Percentiles rank a stretch among this genome's conserved stretches.
phyloP scores from a whole-genome alignment of 768 basidiomycete species.

The Trametes elegans region DNA sequence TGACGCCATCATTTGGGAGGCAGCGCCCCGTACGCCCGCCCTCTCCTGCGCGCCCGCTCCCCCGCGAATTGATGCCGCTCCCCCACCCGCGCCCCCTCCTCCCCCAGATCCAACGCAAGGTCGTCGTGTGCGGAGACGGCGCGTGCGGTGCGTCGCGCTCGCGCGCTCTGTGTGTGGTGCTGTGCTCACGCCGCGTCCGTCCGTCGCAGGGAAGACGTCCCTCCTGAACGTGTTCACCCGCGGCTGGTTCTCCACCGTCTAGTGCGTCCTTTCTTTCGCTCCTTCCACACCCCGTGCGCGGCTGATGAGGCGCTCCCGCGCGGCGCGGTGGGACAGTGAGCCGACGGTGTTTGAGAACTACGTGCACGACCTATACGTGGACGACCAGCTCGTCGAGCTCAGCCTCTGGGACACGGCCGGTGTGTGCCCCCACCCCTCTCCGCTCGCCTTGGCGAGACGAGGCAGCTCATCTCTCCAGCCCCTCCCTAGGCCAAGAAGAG shows the following conservation, averaged over 20 bases:
- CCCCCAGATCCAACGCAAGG: slow-evolving; percentile 51
- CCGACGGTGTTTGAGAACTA: slow-evolving; percentile 98
- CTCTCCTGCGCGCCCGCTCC: not conserved
- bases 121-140: slow-evolving; percentile 95
- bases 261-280: slow-evolving; percentile 48
- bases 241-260: slow-evolving; percentile 93
- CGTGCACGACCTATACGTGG: slow-evolving; percentile 84
- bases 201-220: slow-evolving; percentile 67
- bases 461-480: slow-evolving; percentile 30
- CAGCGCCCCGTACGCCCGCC: slow-evolving; percentile 12
- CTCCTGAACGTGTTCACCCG: slow-evolving; percentile 85
- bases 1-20: slow-evolving; percentile 19
- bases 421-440: slow-evolving; percentile 34
- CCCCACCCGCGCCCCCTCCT: not conserved
- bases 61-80: too few relatives aligned
- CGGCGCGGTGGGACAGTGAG: slow-evolving; percentile 48
- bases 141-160: slow-evolving; percentile 71
- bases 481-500: slow-evolving; percentile 80
- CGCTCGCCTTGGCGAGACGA: not conserved
- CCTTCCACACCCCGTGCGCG: not conserved
- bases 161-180: not conserved
- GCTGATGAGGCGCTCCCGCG: not conserved
- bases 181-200: not conserved
- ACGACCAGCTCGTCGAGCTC: slow-evolving; percentile 85
- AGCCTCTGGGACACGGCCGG: slow-evolving; percentile 98